Evolutionary conservation across 169 alveolate species (phyloP), one percentile per base, ranked within the genome.

Genomic region (Plasmodium falciparum): DNA sequence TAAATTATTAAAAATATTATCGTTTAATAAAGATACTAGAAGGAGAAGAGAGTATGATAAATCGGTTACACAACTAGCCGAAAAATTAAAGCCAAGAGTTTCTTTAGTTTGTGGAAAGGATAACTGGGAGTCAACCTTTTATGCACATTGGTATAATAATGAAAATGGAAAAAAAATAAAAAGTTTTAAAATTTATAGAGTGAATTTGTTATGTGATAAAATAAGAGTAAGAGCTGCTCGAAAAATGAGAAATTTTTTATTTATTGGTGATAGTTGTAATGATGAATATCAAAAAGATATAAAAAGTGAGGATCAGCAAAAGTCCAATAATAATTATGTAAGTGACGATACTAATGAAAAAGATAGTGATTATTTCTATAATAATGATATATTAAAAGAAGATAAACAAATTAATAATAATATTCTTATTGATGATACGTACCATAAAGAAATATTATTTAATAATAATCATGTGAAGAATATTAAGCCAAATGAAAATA

Each of bases 61-160:
- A 65, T 94, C 96, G 1, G 74, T 94, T 1, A 78, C 93, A 22
- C 92, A 95, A 39, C 33, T 94, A 20, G 90, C 95, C 0, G 39
- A 26, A 26, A 63, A 59, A 17, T 33, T 94, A 33, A 89, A 88
- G 47, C 96, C 96, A 0, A 61, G 24, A 50, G 93, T 94, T 22
- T 83, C 95, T 8, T 92, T 92, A 70, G 93, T 92, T 3, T 88
- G 94, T 45, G 96, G 96, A 2, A 90, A 88, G 61, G 95, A 93
- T 50, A 92, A 90, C 74, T 94, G 96, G 96, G 96, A 94, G 65
- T 90, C 95, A 24, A 94, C 96, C 1, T 73, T 94, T 52, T 94
- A 94, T 65, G 83, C 95, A 0, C 56, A 88, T 47, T 94, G 96
- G 96, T 92, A 92, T 45, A 75, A 89, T 52, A 93, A 94, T 54